Base-by-base conservation (phyloP, 2,329 filamentous ascomycete species). In the Tothia fuscella region DNA sequence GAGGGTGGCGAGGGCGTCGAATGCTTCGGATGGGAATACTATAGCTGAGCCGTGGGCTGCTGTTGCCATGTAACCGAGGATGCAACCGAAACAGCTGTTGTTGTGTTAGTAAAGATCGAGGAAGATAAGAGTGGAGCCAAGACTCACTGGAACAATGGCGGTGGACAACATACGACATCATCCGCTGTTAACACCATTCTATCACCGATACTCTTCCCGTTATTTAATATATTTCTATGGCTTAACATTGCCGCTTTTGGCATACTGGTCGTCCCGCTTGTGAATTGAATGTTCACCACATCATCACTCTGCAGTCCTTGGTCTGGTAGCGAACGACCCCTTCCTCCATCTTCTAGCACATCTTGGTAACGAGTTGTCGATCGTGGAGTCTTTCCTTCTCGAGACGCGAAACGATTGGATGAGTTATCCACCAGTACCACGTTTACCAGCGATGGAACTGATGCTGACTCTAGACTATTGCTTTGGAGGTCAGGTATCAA, bases 31-130 rank as follows among this genome's bases (percentile, higher is more conserved):
- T 0, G 89, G 85, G 53, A 95, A 88, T 3, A 95, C 74, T 47
- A 96, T 85, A 13, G 80, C 69, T 0, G 84, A 77, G 43, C 87
- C 83, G 13, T 82, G 78, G 0, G 88, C 93, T 1, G 83, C 87
- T 0, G 86, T 91, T 0, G 91, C 89, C 84, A 95, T 93, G 64
- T 91, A 93, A n/a, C 91, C 89, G 1, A 96, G 67, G 6, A 95
- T 81, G 53, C 73, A 80, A 41, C 91, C 91, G 59, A 96, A 96
- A 65, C 91, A 96, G 65, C n/a, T n/a, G n/a, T n/a, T n/a, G 57
- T 63, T 40, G 29, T 13, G 3, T 13, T 13, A 10, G 7, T 39
- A 51, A 22, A 48, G 46, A 13, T 16, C 7, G 5, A 30, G 14
- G 16, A 24, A 12, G n/a, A 20, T 30, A 22, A 22, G 29, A 3